Evolutionary conservation across 2,329 filamentous ascomycete species (phyloP).

Genomic region (Claviceps fusiformis): DNA sequence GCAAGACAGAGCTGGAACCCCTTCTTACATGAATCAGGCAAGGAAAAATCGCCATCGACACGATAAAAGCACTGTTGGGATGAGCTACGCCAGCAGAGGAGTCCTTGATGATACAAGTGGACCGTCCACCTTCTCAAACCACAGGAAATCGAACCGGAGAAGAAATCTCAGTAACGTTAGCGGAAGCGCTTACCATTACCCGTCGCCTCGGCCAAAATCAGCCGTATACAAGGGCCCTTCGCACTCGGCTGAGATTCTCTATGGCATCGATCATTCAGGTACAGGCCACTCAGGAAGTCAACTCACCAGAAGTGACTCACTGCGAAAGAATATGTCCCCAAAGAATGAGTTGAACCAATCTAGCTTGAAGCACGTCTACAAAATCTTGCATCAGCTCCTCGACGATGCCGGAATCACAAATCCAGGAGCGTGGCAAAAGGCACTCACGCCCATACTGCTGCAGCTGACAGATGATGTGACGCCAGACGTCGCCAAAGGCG

Average conservation of each 20-base stretch:
- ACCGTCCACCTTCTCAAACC: slow-evolving; percentile 42
- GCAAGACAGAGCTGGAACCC: slow-evolving; percentile 59
- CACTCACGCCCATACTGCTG: slow-evolving; percentile 77
- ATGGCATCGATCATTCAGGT: slow-evolving; percentile 31
- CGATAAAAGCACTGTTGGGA: slow-evolving; percentile 61
- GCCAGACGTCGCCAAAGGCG: slow-evolving; percentile 76
- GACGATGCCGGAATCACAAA: slow-evolving; percentile 63
- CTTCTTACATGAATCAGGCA: slow-evolving; percentile 56
- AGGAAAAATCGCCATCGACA: slow-evolving; percentile 61
- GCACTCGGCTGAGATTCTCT: slow-evolving; percentile 36
- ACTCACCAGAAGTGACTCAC: slow-evolving; percentile 67
- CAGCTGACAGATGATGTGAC: slow-evolving; percentile 90
- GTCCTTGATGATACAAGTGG: slow-evolving; percentile 46
- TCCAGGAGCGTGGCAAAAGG: slow-evolving; percentile 71
- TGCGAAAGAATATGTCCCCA: slow-evolving; percentile 60
- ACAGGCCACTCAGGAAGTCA: slow-evolving; percentile 29
- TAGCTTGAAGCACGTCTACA: slow-evolving; percentile 77
- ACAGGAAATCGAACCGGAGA: slow-evolving; percentile 50
- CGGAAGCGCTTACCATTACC: slow-evolving; percentile 49
- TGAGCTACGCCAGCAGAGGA: slow-evolving; percentile 57
- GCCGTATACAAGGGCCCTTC: slow-evolving; percentile 43
- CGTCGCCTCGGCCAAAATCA: slow-evolving; percentile 56
- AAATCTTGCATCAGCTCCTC: slow-evolving; percentile 70
- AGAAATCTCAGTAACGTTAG: slow-evolving; percentile 79
- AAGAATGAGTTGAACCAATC: slow-evolving; percentile 77